Percentiles rank a stretch among this genome's conserved stretches.
Evolutionary conservation across 2,329 filamentous ascomycete genomes (phyloP).

Genomic region (Curvularia lunata): DNA sequence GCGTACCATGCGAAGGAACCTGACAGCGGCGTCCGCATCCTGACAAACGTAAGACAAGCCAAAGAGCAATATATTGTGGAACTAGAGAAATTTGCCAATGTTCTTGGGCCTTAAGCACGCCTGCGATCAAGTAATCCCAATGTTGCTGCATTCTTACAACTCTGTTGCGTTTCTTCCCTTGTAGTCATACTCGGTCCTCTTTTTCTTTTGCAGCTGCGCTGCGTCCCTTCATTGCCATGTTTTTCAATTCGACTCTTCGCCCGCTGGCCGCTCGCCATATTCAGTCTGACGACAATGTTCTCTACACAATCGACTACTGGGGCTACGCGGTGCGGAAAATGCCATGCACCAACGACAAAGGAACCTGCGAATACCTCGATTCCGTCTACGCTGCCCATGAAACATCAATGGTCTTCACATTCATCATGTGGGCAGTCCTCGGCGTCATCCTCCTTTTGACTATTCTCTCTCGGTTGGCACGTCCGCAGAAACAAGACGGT

Average conservation of each 20-base stretch:
- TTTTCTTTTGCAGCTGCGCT: constrained; percentile 12
- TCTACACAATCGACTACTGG: constrained; percentile 15
- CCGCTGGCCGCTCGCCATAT: constrained; percentile 14
- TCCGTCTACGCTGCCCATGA: constrained; percentile 10
- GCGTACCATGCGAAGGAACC: constrained; percentile 5
- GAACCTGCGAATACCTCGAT: constrained; percentile 13
- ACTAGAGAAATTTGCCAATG: constrained; percentile 8
- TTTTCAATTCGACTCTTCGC: constrained; percentile 7
- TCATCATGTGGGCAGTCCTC: constrained; percentile 11
- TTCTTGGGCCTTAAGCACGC: constrained; percentile 1
- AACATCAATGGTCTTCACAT: constrained; percentile 14
- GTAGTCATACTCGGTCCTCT: constrained; percentile 4
- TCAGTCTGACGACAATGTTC: constrained; percentile 8
- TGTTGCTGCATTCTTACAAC: not conserved
- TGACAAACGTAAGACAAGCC: constrained; percentile 8
- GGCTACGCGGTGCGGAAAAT: constrained; percentile 13
- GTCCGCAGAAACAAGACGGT: constrained; percentile 5
- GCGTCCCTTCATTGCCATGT: constrained; percentile 9
- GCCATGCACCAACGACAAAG: constrained; percentile 11
- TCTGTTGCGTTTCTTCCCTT: not conserved
- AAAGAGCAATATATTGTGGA: constrained; percentile 2
- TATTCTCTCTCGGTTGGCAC: constrained; percentile 7
- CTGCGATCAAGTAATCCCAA: not conserved
- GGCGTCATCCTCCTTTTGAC: constrained; percentile 6
- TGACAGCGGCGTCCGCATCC: constrained; percentile 11